These are phyloP conservation scores for Elongisporangium anandrum DNA, from an alignment of 352 stramenopile species.

Conservation along the genomic window DNA sequence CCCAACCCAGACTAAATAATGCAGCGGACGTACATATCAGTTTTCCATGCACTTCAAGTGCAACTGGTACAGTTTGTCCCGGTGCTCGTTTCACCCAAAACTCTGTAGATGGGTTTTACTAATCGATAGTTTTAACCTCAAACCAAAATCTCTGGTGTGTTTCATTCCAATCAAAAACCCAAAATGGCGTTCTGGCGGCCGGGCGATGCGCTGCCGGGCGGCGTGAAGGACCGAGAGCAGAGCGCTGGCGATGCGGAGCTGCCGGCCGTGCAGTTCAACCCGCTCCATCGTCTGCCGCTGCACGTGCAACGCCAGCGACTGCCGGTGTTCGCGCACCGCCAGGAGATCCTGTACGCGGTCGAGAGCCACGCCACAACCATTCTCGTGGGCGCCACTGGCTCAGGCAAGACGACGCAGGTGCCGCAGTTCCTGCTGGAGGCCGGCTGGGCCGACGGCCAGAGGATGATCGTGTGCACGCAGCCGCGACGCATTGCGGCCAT, in stretches of 20 bases:
- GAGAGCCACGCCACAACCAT: slow-evolving; percentile 87
- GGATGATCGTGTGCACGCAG: slow-evolving; percentile 90
- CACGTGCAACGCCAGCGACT: slow-evolving; percentile 56
- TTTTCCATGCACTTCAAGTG: neutral
- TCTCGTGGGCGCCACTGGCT: slow-evolving; percentile 91
- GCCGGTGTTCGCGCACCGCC: slow-evolving; percentile 85
- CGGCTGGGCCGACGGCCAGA: slow-evolving; percentile 63
- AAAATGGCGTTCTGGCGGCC: slow-evolving; percentile 70
- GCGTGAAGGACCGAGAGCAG: slow-evolving; percentile 19
- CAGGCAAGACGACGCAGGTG: slow-evolving; percentile 92
- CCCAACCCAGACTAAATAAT: neutral
- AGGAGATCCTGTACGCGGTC: slow-evolving; percentile 89
- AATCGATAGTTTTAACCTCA: neutral
- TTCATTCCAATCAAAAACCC: neutral
- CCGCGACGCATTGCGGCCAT: slow-evolving; percentile 96
- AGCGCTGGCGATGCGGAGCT: slow-evolving; percentile 23
- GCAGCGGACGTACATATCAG: neutral
- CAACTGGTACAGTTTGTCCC: too few relatives aligned
- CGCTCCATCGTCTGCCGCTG: slow-evolving; percentile 54
- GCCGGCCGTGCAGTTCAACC: slow-evolving; percentile 53
- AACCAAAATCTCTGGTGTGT: too few relatives aligned
- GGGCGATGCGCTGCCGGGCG: slow-evolving; percentile 29
- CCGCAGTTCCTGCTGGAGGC: slow-evolving; percentile 91
- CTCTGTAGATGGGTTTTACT: neutral
- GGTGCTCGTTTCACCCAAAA: neutral